Evolutionary conservation across 768 basidiomycete genomes (phyloP).

Genomic region (Lepiota subincarnata): DNA sequence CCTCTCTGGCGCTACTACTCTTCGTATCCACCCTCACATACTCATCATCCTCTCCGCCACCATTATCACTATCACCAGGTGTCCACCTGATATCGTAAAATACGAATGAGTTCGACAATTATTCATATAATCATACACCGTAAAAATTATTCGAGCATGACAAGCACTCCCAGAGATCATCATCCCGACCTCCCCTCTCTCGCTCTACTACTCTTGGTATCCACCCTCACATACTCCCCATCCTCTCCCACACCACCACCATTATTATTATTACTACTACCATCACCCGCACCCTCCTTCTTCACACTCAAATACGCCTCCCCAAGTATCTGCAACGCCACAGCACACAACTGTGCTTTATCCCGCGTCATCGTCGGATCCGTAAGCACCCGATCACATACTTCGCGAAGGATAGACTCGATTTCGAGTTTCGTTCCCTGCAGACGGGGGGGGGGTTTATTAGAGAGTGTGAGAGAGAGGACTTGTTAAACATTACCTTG

Average conservation of each 20-base stretch:
- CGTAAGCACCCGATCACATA: slow-evolving; percentile 75
- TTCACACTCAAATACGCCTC: slow-evolving; percentile 70
- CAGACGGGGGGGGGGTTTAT: not conserved
- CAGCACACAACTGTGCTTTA: slow-evolving; percentile 69
- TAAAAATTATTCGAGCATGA: no score
- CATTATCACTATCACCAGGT: no score
- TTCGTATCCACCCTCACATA: no score
- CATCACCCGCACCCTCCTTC: slow-evolving; percentile 45
- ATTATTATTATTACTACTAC: slow-evolving; percentile 18
- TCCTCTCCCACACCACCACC: slow-evolving; percentile 40
- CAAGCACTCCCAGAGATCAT: not conserved
- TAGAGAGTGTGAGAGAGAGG: not conserved
- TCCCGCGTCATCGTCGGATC: slow-evolving; percentile 48
- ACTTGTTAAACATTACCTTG: slow-evolving; percentile 59
- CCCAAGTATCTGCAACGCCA: slow-evolving; percentile 80
- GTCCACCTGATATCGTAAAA: no score
- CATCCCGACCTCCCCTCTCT: slow-evolving; percentile 21
- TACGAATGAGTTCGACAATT: no score
- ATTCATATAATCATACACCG: no score
- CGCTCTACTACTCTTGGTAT: slow-evolving; percentile 63
- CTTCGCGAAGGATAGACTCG: slow-evolving; percentile 84
- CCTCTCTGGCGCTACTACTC: no score
- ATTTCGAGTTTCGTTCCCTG: slow-evolving; percentile 90
- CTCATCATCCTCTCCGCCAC: no score
- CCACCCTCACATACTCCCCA: slow-evolving; percentile 78